phyloP scores from a whole-genome alignment of 2,329 filamentous ascomycete genomes.

The Pseudophaeomoniella oleicola region DNA sequence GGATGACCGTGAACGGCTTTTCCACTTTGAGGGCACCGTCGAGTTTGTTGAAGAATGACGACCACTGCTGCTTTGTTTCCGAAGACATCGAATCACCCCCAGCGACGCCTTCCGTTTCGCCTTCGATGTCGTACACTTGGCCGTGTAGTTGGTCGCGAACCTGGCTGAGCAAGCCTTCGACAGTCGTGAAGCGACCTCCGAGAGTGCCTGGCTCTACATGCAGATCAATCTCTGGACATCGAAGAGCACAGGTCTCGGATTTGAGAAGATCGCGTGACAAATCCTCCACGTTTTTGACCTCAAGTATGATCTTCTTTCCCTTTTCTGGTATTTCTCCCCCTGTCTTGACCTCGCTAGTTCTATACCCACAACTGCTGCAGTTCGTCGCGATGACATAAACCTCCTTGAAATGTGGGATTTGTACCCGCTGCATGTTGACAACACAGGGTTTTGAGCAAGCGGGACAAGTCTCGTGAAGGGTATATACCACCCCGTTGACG shows the following conservation, averaged over 20 bases:
- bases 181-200: slow-evolving; percentile 89
- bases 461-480: slow-evolving; percentile 80
- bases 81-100: slow-evolving; percentile 67
- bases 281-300: slow-evolving; percentile 55
- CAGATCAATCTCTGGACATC: slow-evolving; percentile 75
- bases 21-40: slow-evolving; percentile 67
- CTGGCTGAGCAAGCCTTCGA: slow-evolving; percentile 85
- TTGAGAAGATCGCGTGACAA: slow-evolving; percentile 89
- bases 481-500: slow-evolving; percentile 81
- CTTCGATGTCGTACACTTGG: slow-evolving; percentile 64
- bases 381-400: slow-evolving; percentile 91
- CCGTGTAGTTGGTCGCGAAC: slow-evolving; percentile 77
- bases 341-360: slow-evolving; percentile 94
- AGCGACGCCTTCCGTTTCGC: slow-evolving; percentile 14
- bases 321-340: slow-evolving; percentile 80
- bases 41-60: slow-evolving; percentile 63
- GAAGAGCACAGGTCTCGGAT: slow-evolving; percentile 77
- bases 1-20: slow-evolving; percentile 64
- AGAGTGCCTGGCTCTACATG: slow-evolving; percentile 86
- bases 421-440: slow-evolving; percentile 97
- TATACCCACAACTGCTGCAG: slow-evolving; percentile 84
- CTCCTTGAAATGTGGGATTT: slow-evolving; percentile 95
- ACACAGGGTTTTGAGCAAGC: slow-evolving; percentile 75
- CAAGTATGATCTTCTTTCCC: slow-evolving; percentile 69
- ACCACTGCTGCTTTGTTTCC: slow-evolving; percentile 59